Conservation (phyloP, 1,284 basidiomycete species). For the Thecaphora thlaspeos region DNA sequence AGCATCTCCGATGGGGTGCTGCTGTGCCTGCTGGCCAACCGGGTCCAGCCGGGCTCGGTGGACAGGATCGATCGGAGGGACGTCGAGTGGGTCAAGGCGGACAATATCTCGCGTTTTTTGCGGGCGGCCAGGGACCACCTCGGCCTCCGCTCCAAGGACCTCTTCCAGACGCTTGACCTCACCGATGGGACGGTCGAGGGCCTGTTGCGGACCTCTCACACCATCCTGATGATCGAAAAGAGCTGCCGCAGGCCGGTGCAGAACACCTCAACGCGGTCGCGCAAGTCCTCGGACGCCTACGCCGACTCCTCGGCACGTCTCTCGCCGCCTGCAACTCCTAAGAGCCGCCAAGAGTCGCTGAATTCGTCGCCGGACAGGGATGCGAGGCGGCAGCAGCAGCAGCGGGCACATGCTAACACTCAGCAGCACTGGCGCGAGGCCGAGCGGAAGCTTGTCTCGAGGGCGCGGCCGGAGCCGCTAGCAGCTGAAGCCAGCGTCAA, state of each 20-base stretch:
- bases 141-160: slow-evolving; percentile 39
- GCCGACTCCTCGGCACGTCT: not conserved
- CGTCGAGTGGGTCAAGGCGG: slow-evolving; percentile 35
- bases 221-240: slow-evolving; percentile 33
- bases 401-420: slow-evolving; percentile 3
- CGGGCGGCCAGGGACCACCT: slow-evolving; percentile 40
- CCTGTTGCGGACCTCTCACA: slow-evolving; percentile 39
- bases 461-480: not conserved
- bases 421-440: slow-evolving; percentile 33
- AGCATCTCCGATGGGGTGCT: slow-evolving; percentile 43
- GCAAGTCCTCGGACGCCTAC: no score
- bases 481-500: slow-evolving; percentile 2
- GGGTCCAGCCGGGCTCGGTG: slow-evolving; percentile 24
- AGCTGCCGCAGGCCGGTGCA: not conserved
- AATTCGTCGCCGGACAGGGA: not conserved
- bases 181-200: slow-evolving; percentile 38
- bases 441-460: slow-evolving; percentile 26
- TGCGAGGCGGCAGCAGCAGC: not conserved
- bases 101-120: slow-evolving; percentile 45
- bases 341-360: not conserved
- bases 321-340: not conserved
- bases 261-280: no score
- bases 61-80: slow-evolving; percentile 40
- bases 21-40: slow-evolving; percentile 39
- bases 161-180: slow-evolving; percentile 44